Evolutionary conservation across 2,329 filamentous ascomycete genomes (phyloP).

Genomic region (Emmonsia crescens): DNA sequence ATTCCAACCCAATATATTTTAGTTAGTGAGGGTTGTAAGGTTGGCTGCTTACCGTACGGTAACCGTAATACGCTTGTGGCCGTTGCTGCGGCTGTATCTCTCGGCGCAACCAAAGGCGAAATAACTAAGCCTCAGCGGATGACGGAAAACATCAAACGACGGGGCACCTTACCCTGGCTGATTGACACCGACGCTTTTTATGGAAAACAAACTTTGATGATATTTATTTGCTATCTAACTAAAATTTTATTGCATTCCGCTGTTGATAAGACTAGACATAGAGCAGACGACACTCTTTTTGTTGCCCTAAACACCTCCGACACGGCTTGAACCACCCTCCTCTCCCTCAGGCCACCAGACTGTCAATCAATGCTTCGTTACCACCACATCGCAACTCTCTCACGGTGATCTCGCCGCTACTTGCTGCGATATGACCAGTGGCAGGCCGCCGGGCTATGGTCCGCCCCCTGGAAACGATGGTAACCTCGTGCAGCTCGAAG

Average conservation of each 20-base stretch:
- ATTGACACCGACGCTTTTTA: background rate
- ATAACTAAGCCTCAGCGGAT: background rate
- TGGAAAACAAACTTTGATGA: background rate
- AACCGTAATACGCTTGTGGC: background rate
- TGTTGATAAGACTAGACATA: background rate
- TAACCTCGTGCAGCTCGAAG: slow-evolving; percentile 34
- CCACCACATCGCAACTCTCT: slow-evolving; percentile 12
- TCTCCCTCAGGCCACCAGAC: background rate
- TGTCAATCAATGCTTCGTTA: slow-evolving; percentile 29
- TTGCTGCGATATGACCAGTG: slow-evolving; percentile 36
- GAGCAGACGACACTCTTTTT: background rate
- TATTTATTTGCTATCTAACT: background rate
- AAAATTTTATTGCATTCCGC: background rate
- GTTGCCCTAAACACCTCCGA: background rate
- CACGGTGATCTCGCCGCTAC: slow-evolving; percentile 17
- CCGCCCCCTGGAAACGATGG: slow-evolving; percentile 34
- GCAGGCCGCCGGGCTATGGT: slow-evolving; percentile 44
- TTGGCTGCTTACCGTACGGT: background rate
- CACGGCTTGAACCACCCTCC: background rate
- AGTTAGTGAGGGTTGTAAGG: background rate
- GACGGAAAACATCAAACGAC: background rate
- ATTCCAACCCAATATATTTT: background rate
- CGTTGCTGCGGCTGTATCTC: background rate
- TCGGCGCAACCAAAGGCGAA: too few species aligned
- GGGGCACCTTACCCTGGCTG: background rate